Evolutionary conservation across 2,329 filamentous ascomycete species (phyloP).

Genomic region (Trichoderma atroviride): DNA sequence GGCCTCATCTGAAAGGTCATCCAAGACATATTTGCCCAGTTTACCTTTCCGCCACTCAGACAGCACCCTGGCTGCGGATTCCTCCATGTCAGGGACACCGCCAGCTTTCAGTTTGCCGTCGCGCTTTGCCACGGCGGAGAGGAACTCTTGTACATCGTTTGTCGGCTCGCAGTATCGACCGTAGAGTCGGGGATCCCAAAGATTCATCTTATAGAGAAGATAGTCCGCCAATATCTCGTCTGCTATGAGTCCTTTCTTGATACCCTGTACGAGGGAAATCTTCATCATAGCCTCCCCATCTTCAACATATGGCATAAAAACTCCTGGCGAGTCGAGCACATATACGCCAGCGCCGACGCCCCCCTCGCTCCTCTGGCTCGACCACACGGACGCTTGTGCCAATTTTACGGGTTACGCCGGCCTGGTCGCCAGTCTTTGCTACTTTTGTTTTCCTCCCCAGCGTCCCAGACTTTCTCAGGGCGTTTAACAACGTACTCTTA

Average conservation of each 20-base stretch:
- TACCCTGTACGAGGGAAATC: slow-evolving; percentile 84
- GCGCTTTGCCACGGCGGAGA: slow-evolving; percentile 69
- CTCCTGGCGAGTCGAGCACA: slow-evolving; percentile 88
- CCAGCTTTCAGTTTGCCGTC: slow-evolving; percentile 77
- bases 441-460: slow-evolving; percentile 60
- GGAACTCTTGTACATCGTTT: slow-evolving; percentile 76
- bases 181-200: slow-evolving; percentile 64
- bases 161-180: slow-evolving; percentile 67
- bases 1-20: slow-evolving; percentile 67
- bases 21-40: slow-evolving; percentile 76
- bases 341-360: slow-evolving; percentile 68
- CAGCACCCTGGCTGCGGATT: slow-evolving; percentile 77
- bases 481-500: slow-evolving; percentile 92
- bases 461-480: slow-evolving; percentile 69
- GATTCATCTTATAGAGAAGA: slow-evolving; percentile 82
- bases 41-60: slow-evolving; percentile 79
- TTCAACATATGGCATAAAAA: slow-evolving; percentile 90
- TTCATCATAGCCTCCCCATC: slow-evolving; percentile 91
- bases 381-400: slow-evolving; percentile 79
- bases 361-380: slow-evolving; percentile 44
- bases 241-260: slow-evolving; percentile 85
- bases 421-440: slow-evolving; percentile 80
- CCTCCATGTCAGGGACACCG: slow-evolving; percentile 69
- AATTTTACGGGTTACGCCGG: slow-evolving; percentile 87
- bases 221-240: slow-evolving; percentile 84